These are phyloP conservation scores for Ophiostoma fasciatum DNA, from an alignment of 2,329 filamentous ascomycete species.

Conservation along the genomic window DNA sequence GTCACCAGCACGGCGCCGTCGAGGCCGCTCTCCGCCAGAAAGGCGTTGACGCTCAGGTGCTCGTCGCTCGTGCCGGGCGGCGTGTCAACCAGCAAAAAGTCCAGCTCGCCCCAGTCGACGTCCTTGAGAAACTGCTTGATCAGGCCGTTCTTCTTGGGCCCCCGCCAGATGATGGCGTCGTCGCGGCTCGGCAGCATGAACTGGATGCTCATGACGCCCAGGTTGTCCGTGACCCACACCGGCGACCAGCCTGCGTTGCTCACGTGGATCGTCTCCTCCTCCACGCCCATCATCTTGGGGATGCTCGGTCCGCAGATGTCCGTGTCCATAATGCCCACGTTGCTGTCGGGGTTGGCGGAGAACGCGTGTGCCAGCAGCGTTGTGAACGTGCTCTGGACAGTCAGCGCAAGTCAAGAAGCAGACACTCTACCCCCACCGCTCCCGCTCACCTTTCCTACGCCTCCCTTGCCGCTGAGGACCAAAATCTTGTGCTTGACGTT, in stretches of 20 bases:
- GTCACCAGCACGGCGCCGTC: conserved; percentile 89
- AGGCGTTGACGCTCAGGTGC: conserved; percentile 84
- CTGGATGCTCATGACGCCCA: conserved; percentile 93
- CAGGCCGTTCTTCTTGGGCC: conserved; percentile 94
- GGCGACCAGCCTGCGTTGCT: conserved; percentile 83
- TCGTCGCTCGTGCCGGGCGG: conserved; percentile 93
- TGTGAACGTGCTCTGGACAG: conserved; percentile 12
- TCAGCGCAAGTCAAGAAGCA: no score
- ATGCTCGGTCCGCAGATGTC: conserved; percentile 95
- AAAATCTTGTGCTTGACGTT: conserved; percentile 84
- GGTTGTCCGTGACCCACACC: conserved; percentile 87
- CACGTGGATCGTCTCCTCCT: conserved; percentile 84
- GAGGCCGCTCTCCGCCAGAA: conserved; percentile 79
- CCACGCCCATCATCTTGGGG: conserved; percentile 98
- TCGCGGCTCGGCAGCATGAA: conserved; percentile 94
- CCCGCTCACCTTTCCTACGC: conserved; percentile 61
- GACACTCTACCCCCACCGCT: no score
- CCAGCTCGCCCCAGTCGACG: conserved; percentile 91
- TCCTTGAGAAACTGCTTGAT: conserved; percentile 98
- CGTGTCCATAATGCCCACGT: conserved; percentile 92
- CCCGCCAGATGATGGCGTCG: conserved; percentile 93
- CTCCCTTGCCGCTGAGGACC: conserved; percentile 86
- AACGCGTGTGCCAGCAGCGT: conserved; percentile 53
- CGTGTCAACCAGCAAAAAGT: conserved; percentile 87
- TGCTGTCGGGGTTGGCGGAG: conserved; percentile 65